These are phyloP conservation scores for Halophytophthora batemanensis DNA, from an alignment of 352 stramenopile species.

Conservation along the genomic window DNA sequence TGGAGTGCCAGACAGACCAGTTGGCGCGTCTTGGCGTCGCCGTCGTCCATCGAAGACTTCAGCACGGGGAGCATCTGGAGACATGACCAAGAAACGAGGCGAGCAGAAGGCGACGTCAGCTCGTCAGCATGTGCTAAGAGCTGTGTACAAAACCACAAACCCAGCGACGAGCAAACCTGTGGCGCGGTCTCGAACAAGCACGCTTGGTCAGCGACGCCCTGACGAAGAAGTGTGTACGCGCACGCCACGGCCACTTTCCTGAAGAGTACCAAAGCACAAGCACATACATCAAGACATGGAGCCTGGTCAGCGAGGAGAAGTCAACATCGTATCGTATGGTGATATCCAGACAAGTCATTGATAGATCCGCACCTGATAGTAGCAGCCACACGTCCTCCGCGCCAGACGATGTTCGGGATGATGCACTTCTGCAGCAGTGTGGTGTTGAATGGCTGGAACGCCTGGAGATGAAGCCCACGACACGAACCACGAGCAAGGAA, in stretches of 20 bases:
- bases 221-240: conserved; percentile 81
- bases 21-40: conserved; percentile 86
- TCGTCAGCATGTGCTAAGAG: background rate
- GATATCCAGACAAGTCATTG: background rate
- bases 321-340: background rate
- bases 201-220: conserved; percentile 63
- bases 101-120: conserved; percentile 3
- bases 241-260: conserved; percentile 89
- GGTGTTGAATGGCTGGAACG: conserved; percentile 61
- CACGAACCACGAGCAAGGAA: background rate
- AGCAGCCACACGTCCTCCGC: conserved; percentile 77
- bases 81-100: conserved; percentile 1
- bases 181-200: conserved; percentile 84
- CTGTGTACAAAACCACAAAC: background rate
- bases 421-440: conserved; percentile 72
- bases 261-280: conserved; percentile 1
- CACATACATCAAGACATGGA: conserved; percentile 4
- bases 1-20: conserved; percentile 87
- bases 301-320: background rate
- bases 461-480: conserved; percentile 21
- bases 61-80: conserved; percentile 83
- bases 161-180: conserved; percentile 32
- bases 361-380: conserved; percentile 62
- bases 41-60: conserved; percentile 87
- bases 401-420: conserved; percentile 90